Conservation (phyloP, 306 rosid species). For the Geum urbanum region DNA sequence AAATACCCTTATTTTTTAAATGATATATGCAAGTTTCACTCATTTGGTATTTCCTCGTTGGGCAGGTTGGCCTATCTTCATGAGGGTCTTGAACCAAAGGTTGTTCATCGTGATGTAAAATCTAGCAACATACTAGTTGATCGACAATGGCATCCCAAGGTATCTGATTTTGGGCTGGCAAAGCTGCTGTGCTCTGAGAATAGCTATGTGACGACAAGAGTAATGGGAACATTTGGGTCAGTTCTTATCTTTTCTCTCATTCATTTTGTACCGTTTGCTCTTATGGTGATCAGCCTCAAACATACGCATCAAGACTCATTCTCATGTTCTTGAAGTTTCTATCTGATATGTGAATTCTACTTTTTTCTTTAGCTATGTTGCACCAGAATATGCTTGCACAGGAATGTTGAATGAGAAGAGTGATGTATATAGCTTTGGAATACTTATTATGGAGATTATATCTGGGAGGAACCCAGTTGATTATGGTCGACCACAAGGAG, state of each 20-base stretch:
- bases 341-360: constrained; percentile 22
- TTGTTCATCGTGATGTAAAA: constrained; percentile 95
- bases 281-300: neutral
- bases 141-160: constrained; percentile 88
- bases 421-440: constrained; percentile 90
- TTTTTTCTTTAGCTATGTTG: constrained; percentile 79
- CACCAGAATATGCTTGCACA: constrained; percentile 97
- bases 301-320: neutral
- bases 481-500: constrained; percentile 79
- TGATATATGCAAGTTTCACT: constrained; percentile 25
- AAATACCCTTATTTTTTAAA: neutral
- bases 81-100: constrained; percentile 99
- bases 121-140: constrained; percentile 89
- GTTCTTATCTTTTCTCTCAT: constrained; percentile 33
- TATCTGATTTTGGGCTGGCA: constrained; percentile 98
- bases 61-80: constrained; percentile 96
- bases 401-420: constrained; percentile 99
- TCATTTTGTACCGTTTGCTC: neutral
- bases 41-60: constrained; percentile 21
- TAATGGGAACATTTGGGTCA: constrained; percentile 99
- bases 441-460: constrained; percentile 89
- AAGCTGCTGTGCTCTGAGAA: constrained; percentile 81
- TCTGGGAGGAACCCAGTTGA: constrained; percentile 92
- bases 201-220: constrained; percentile 94
- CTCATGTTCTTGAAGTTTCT: constrained; percentile 2